A percentile compares a stretch with the other conserved stretches of the same genome.
Conservation (phyloP, 345 rosid species). For the Hypericum androsaemum region DNA sequence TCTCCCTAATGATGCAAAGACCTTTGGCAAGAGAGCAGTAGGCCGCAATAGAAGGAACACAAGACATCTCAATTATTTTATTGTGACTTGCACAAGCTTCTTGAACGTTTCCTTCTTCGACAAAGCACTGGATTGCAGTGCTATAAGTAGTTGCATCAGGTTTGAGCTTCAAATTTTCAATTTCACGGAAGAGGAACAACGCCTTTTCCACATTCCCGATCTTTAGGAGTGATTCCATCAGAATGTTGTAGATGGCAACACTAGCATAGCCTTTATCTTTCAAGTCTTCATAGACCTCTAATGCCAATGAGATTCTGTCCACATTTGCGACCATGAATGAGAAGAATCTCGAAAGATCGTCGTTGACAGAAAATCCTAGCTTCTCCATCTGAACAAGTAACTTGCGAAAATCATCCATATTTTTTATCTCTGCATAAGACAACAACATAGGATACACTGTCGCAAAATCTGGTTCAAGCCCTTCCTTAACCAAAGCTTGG, state of each 20-base stretch:
- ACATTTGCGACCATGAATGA: conserved; percentile 37
- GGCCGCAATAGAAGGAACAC: conserved; percentile 56
- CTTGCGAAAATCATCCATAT: conserved; percentile 37
- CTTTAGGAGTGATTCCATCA: conserved; percentile 51
- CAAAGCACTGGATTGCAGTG: conserved; percentile 43
- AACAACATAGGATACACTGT: conserved; percentile 68
- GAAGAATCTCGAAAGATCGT: conserved; percentile 51
- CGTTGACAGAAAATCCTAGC: conserved; percentile 39
- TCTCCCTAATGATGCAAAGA: conserved; percentile 71
- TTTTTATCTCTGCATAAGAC: conserved; percentile 46
- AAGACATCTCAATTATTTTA: conserved; percentile 58
- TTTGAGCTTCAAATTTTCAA: conserved; percentile 33
- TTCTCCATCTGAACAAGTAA: conserved; percentile 50
- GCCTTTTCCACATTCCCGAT: conserved; percentile 48
- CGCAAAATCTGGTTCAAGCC: conserved; percentile 51
- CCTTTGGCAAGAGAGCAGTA: conserved; percentile 60
- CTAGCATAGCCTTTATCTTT: conserved; percentile 53
- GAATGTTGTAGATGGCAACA: conserved; percentile 45
- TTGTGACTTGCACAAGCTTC: conserved; percentile 68
- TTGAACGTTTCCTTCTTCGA: conserved; percentile 39
- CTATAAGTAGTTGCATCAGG: conserved; percentile 52
- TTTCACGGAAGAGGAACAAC: conserved; percentile 47
- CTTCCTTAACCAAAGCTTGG: conserved; percentile 43
- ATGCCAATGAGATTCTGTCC: conserved; percentile 39
- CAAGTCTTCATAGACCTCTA: conserved; percentile 49